Conservation (phyloP, 257 asterid genomes). For the Fraxinus quadrangulata region DNA sequence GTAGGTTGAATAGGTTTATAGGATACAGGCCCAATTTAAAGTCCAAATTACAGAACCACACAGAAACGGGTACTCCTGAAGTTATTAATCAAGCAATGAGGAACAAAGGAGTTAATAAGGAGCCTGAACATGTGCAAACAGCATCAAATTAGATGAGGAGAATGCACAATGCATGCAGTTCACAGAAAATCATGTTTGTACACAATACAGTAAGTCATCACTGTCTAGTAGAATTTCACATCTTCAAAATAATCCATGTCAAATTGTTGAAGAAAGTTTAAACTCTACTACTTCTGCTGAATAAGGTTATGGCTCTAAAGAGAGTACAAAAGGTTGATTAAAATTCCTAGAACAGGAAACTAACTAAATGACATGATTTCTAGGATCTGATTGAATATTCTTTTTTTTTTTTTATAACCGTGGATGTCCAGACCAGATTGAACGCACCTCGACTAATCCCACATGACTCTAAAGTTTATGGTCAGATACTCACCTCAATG, state of each 20-base stretch:
- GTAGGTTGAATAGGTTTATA: conserved; percentile 12
- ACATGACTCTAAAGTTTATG: no score
- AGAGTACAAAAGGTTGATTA: neutral
- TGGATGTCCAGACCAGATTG: no score
- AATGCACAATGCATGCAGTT: neutral
- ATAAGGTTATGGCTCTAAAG: neutral
- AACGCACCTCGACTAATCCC: no score
- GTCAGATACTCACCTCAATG: no score
- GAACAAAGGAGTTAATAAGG: neutral
- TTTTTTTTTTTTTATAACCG: neutral
- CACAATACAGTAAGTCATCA: neutral
- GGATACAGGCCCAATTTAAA: neutral
- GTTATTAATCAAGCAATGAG: neutral
- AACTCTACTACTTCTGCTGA: neutral
- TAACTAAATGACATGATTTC: neutral
- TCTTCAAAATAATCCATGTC: neutral
- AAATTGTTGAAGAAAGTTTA: neutral
- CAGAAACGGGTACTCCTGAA: neutral
- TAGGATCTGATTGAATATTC: neutral
- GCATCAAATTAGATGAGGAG: conserved; percentile 1
- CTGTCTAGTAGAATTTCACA: neutral
- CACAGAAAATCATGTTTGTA: neutral
- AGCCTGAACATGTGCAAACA: neutral
- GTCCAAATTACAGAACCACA: neutral
- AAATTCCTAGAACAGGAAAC: neutral